Evolutionary conservation across 768 basidiomycete species (phyloP), one percentile per base, ranked within the genome.

Genomic region (Russula foetens): DNA sequence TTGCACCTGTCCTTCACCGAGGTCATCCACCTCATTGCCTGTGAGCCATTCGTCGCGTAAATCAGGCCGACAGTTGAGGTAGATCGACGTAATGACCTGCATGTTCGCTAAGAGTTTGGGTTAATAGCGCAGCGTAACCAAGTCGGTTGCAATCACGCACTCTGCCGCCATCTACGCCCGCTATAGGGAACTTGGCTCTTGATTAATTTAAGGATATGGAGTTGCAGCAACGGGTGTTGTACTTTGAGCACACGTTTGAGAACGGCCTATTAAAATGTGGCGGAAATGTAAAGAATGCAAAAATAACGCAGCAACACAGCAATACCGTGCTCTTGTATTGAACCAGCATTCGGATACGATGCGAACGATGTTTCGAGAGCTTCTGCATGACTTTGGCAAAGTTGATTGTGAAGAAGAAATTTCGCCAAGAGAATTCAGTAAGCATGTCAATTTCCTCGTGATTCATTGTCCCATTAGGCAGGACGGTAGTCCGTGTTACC

Each of bases 171-270:
- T 75, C 96, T 98, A 44, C 96, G 81, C 21, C 96, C 97, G 69
- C 93, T 96, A 72, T 93, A 98, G 2, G 97, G 97, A 6, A 98
- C 94, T 79, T 98, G 97, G 65, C 92, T 95, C 78, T 99, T 99
- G 78, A 98, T 95, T 60, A 98, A 77, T 74, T 99, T 99, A 65
- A 99, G 79, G 9, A 97, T 84, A 73, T 97, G 92, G 26, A 98
- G 80, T 71, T 98, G 96, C 62, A 98, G 74, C 81, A 96, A 80
- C 3, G 94, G 92, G 68, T 99, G 97, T 67, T 90, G 85, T 12
- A 99, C 94, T 73, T 90, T 84, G 58, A 98, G 77, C 62, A 98
- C 90, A 29, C 97, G 84, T 73, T 99, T 99, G 64, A 99, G 76
- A 51, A 98, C 93, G 56, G 94, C 93, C 95, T 97, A 60, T 51